Percentiles rank a stretch among this genome's conserved stretches.
phyloP scores from a whole-genome alignment of 148 eudicot species.

The Rhododendron molle region DNA sequence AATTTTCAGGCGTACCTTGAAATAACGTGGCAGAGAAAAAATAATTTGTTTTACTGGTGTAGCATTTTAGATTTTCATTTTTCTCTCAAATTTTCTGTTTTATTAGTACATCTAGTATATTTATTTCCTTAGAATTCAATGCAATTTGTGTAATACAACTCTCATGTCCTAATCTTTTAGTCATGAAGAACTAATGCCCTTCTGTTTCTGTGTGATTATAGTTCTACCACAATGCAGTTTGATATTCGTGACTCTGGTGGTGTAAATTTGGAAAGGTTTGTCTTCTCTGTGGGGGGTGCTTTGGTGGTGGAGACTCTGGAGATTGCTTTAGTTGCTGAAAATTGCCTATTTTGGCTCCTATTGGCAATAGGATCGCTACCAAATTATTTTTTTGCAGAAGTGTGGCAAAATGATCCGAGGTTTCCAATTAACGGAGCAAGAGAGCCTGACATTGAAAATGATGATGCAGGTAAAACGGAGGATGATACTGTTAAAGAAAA shows the following conservation, averaged over 20 bases:
- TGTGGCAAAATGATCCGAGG: no score
- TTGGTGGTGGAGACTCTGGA: neutral
- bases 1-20: neutral
- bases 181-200: neutral
- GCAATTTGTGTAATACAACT: neutral
- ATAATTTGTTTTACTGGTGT: neutral
- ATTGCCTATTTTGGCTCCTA: neutral
- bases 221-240: neutral
- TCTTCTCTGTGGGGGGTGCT: neutral
- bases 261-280: neutral
- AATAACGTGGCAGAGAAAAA: neutral
- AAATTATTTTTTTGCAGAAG: neutral
- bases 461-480: slow-evolving; percentile 2
- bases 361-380: neutral
- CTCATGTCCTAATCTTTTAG: neutral
- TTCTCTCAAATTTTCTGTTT: neutral
- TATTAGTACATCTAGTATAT: neutral
- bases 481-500: neutral
- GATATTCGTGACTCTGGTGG: neutral
- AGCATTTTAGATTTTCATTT: neutral
- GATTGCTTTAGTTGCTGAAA: neutral
- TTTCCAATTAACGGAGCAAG: neutral
- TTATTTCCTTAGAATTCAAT: neutral
- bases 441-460: neutral
- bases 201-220: neutral